These are phyloP conservation scores for Warburgia ugandensis DNA, from an alignment of 164 flowering plant species.

Conservation along the genomic window DNA sequence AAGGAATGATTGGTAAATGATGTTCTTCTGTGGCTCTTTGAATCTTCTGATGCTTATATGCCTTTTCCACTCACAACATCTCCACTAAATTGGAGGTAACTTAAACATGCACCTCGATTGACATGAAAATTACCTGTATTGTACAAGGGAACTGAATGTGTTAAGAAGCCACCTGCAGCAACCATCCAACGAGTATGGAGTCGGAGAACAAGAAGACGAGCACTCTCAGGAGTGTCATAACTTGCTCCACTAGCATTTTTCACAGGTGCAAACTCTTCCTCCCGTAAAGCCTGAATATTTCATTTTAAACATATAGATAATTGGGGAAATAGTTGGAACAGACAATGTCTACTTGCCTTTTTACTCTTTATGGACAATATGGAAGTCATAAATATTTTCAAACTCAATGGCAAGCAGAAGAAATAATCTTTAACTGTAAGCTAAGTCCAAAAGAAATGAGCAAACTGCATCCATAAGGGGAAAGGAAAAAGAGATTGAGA, in stretches of 20 bases:
- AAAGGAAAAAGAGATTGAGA: neutral
- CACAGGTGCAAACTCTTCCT: conserved; percentile 98
- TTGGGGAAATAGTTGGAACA: neutral
- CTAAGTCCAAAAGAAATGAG: no score
- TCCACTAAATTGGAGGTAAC: no score
- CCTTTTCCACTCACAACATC: no score
- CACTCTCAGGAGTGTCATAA: conserved; percentile 92
- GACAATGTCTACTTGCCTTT: conserved; percentile 2
- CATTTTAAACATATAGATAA: neutral
- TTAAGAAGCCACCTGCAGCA: conserved; percentile 94
- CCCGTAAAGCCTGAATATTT: conserved; percentile 52
- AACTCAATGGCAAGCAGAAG: no score
- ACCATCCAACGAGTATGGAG: conserved; percentile 95
- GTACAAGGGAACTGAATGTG: conserved; percentile 92
- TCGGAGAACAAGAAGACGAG: conserved; percentile 79
- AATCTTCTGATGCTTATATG: no score
- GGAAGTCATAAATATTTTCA: no score
- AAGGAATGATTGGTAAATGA: no score
- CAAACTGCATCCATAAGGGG: no score
- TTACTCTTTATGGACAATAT: no score
- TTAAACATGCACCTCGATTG: no score
- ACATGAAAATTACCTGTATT: conserved; percentile 51
- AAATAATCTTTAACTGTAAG: no score
- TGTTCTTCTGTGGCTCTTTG: no score
- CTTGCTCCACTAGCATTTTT: conserved; percentile 89